Evolutionary conservation across 257 asterid genomes (phyloP).

Genomic region (Penstemon barbatus): DNA sequence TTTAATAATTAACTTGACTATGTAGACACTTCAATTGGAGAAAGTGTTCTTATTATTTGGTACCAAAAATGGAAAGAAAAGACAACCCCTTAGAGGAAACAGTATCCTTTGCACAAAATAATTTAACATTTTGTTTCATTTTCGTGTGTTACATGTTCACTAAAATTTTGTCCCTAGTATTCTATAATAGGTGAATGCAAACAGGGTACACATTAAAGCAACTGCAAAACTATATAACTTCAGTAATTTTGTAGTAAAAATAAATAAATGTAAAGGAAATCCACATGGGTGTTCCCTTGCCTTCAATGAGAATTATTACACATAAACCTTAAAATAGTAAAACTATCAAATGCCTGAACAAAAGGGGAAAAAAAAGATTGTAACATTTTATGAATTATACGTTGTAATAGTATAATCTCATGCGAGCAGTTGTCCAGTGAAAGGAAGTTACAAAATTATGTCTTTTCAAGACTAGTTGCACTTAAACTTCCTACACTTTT

Average conservation of each 20-base stretch:
- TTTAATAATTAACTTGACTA: too few species aligned
- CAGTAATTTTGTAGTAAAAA: neutral
- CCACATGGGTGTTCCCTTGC: slow-evolving; percentile 8
- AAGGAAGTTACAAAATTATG: slow-evolving; percentile 12
- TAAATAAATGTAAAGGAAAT: neutral
- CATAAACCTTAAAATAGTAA: slow-evolving; percentile 20
- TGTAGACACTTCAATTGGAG: too few species aligned
- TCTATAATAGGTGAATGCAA: slow-evolving; percentile 23
- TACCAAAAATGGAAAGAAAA: too few species aligned
- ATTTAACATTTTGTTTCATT: neutral
- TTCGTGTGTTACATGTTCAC: neutral
- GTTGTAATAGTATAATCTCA: slow-evolving; percentile 13
- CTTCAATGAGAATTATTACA: neutral
- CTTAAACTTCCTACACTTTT: too few species aligned
- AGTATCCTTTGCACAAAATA: neutral
- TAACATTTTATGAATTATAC: slow-evolving; percentile 11
- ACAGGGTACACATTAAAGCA: neutral
- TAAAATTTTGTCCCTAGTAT: slow-evolving; percentile 22
- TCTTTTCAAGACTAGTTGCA: slow-evolving; percentile 4
- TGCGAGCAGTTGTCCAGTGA: slow-evolving; percentile 12
- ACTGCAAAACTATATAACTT: slow-evolving; percentile 14
- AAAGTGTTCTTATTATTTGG: too few species aligned
- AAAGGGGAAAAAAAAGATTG: slow-evolving; percentile 19
- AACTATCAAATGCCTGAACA: slow-evolving; percentile 21
- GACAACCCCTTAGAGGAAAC: too few species aligned